Evolutionary conservation across 2,329 filamentous ascomycete genomes (phyloP), one percentile per base, ranked within the genome.

Genomic region (Verticillium nonalfalfae): DNA sequence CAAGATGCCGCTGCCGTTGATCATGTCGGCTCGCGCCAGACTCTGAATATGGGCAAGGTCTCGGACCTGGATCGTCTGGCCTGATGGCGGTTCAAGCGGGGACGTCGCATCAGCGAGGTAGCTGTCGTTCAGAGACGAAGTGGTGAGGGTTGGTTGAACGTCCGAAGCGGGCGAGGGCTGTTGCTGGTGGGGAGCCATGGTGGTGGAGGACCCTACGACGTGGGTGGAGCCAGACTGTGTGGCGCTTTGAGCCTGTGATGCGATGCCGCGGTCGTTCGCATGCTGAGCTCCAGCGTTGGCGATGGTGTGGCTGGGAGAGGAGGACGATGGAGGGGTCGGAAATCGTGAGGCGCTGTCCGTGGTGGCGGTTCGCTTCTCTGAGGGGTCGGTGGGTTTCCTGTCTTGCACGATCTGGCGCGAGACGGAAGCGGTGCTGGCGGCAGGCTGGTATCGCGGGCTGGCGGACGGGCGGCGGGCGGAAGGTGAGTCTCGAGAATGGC

Each of bases 31-130:
- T 65, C 84, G 88, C 33, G 92, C 93, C 65, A 99, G 89, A 71
- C 86, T 92, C 72, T 95, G 91, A 64, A 99, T 94, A 71, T 99
- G 95, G 52, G 89, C 90, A 58, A 99, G 81, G 73, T 97, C 93
- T 69, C 90, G 90, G 54, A 99, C 88, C 72, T 90, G 90, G 70
- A 98, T 90, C 3, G 74, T 78, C 59, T 83, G 80, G 59, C 75
- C 72, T 61, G 76, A 74, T 10, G 59, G 73, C 68, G 58, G 68
- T 66, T 38, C 70, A 4, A 56, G 59, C 63, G 45, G 69, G 39
- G 61, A 70, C 52, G 69, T 67, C 3, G 68, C 61, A 52, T 72
- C 67, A 14, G 70, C 66, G 55, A 62, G 71, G 40, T 67, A 66
- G 59, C 68, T 64, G 50, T 68, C 59, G 66, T 64, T 66, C 35